phyloP scores from a whole-genome alignment of 2,329 filamentous ascomycete species.

The Chaetomiaceae sp. region DNA sequence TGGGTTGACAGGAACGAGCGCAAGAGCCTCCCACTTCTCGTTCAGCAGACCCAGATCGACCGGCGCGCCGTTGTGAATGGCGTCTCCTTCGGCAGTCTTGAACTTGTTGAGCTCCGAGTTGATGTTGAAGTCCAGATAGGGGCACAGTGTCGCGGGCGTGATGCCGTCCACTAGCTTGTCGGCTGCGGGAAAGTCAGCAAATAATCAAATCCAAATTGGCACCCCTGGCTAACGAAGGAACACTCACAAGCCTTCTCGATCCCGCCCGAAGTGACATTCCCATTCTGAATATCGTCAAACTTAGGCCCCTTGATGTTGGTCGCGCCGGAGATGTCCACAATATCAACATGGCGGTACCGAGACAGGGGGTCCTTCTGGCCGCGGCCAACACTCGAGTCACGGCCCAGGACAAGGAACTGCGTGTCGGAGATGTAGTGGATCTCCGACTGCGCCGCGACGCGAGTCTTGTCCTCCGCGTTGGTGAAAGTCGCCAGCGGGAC shows the following conservation, averaged over 20 bases:
- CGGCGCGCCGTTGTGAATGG: slow-evolving; percentile 61
- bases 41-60: slow-evolving; percentile 58
- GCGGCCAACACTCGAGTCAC: slow-evolving; percentile 57
- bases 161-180: slow-evolving; percentile 52
- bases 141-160: slow-evolving; percentile 56
- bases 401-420: slow-evolving; percentile 62
- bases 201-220: too few relatives aligned
- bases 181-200: slow-evolving; percentile 24
- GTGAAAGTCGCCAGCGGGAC: slow-evolving; percentile 58
- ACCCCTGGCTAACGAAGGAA: too few relatives aligned
- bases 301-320: slow-evolving; percentile 53
- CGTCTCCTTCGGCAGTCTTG: slow-evolving; percentile 26
- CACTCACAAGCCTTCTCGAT: slow-evolving; percentile 24
- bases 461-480: slow-evolving; percentile 45
- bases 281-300: slow-evolving; percentile 33
- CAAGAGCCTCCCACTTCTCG: slow-evolving; percentile 73
- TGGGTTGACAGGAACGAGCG: slow-evolving; percentile 54
- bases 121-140: slow-evolving; percentile 64
- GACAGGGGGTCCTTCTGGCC: slow-evolving; percentile 49
- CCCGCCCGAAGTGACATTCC: slow-evolving; percentile 15
- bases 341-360: slow-evolving; percentile 63
- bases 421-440: slow-evolving; percentile 58
- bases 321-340: slow-evolving; percentile 59
- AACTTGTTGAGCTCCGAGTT: slow-evolving; percentile 61
- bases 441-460: slow-evolving; percentile 63